These are phyloP conservation scores for Fusarium sterilihyphosum DNA, from an alignment of 2,329 filamentous ascomycete genomes.

Conservation along the genomic window DNA sequence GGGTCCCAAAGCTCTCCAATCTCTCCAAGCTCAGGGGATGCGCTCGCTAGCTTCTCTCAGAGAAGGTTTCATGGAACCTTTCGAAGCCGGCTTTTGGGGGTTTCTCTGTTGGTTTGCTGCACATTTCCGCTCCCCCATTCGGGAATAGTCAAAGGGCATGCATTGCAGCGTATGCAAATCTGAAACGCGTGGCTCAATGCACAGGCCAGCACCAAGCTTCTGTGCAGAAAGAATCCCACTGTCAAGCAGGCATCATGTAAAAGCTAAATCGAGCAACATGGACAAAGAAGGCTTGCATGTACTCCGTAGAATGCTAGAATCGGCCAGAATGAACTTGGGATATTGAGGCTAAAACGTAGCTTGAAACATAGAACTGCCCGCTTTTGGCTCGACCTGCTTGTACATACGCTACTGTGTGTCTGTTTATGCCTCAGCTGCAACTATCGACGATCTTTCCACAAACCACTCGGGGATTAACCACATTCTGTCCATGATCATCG, in stretches of 20 bases:
- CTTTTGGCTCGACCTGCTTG: slow-evolving; percentile 3
- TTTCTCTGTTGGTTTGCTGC: slow-evolving; percentile 10
- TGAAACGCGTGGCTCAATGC: slow-evolving; percentile 31
- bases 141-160: background rate
- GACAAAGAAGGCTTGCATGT: background rate
- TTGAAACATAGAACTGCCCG: slow-evolving; percentile 17
- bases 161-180: slow-evolving; percentile 13
- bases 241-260: background rate
- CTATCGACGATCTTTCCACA: slow-evolving; percentile 26
- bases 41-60: slow-evolving; percentile 25
- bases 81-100: slow-evolving; percentile 3
- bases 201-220: slow-evolving; percentile 24
- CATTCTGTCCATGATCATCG: slow-evolving; percentile 27
- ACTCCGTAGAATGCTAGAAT: background rate
- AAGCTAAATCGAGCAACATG: background rate
- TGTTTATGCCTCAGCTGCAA: slow-evolving; percentile 27
- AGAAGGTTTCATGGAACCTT: slow-evolving; percentile 44
- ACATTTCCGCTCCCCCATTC: slow-evolving; percentile 5
- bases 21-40: slow-evolving; percentile 34
- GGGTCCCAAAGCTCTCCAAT: slow-evolving; percentile 25
- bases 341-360: slow-evolving; percentile 17
- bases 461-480: slow-evolving; percentile 22
- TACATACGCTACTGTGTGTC: background rate
- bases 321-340: background rate
- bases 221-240: background rate